Percentiles rank a stretch among this genome's conserved stretches.
phyloP scores from a whole-genome alignment of 1,284 basidiomycete genomes.

The Dichomitus squalens region DNA sequence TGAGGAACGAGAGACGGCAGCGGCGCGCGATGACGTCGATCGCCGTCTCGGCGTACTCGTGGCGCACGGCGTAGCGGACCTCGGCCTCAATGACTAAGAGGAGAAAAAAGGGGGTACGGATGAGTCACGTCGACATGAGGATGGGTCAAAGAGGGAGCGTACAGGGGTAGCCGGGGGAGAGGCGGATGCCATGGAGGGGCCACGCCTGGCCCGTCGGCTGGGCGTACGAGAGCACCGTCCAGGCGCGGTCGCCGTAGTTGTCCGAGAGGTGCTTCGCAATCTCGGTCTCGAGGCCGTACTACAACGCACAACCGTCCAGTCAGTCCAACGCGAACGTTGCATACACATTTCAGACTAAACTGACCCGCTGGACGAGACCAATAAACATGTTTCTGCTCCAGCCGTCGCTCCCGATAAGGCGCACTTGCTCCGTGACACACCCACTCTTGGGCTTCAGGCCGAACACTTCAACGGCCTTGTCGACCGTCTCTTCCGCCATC shows the following conservation, averaged over 20 bases:
- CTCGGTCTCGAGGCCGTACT: conserved; percentile 90
- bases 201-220: conserved; percentile 78
- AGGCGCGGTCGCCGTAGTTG: conserved; percentile 95
- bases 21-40: conserved; percentile 93
- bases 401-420: conserved; percentile 91
- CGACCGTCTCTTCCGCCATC: conserved; percentile 97
- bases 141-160: conserved; percentile 26
- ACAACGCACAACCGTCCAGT: neutral
- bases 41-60: conserved; percentile 92
- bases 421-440: conserved; percentile 83
- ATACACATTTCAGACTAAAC: conserved; percentile 24
- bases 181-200: conserved; percentile 85
- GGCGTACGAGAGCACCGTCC: conserved; percentile 88
- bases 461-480: conserved; percentile 85
- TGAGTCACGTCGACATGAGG: neutral
- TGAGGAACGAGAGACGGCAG: conserved; percentile 91
- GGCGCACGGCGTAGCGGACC: conserved; percentile 85
- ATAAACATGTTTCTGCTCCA: conserved; percentile 99
- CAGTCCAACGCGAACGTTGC: conserved; percentile 1
- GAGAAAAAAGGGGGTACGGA: neutral
- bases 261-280: conserved; percentile 94
- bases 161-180: conserved; percentile 83
- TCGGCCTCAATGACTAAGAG: conserved; percentile 88
- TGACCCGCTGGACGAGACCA: conserved; percentile 86
- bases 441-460: conserved; percentile 57